A percentile compares a stretch with the other conserved stretches of the same genome.
phyloP scores from a whole-genome alignment of 495 filamentous ascomycete genomes.

The Ramalina peruviana region DNA sequence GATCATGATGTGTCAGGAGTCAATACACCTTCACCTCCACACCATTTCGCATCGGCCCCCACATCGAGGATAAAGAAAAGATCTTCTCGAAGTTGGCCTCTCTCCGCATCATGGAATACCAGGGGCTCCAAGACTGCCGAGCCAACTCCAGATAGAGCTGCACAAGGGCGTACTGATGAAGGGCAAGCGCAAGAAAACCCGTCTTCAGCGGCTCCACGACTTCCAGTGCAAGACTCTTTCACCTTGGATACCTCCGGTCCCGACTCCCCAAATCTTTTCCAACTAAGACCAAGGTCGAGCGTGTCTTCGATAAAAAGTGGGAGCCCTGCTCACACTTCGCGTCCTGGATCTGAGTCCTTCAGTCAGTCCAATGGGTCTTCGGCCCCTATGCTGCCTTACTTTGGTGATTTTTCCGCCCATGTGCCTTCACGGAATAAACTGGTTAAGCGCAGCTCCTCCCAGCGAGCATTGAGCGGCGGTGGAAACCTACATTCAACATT shows the following conservation, averaged over 20 bases:
- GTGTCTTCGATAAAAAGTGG: constrained; percentile 54
- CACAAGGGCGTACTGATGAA: constrained; percentile 13
- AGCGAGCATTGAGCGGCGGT: constrained; percentile 30
- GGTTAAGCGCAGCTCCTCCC: constrained; percentile 67
- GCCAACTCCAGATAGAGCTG: constrained; percentile 7
- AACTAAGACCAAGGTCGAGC: constrained; percentile 62
- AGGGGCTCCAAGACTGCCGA: constrained; percentile 6
- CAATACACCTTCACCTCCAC: constrained; percentile 16
- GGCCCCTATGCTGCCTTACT: constrained; percentile 43
- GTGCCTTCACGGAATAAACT: constrained; percentile 62
- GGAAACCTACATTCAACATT: constrained; percentile 34
- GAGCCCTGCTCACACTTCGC: constrained; percentile 50
- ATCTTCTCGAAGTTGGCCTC: constrained; percentile 9
- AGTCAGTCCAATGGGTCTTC: constrained; percentile 58
- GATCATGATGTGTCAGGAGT: constrained; percentile 17
- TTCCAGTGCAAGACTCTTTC: constrained; percentile 10
- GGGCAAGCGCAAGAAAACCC: constrained; percentile 25
- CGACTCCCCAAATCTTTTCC: constrained; percentile 49
- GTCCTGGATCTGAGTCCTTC: constrained; percentile 53
- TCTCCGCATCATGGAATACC: constrained; percentile 6
- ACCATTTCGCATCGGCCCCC: constrained; percentile 21
- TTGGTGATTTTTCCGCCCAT: constrained; percentile 28
- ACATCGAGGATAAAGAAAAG: constrained; percentile 12
- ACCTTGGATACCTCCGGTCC: constrained; percentile 26
- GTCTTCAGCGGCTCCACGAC: constrained; percentile 23